phyloP scores from a whole-genome alignment of 768 basidiomycete genomes.

The Gloeophyllum trabeum region DNA sequence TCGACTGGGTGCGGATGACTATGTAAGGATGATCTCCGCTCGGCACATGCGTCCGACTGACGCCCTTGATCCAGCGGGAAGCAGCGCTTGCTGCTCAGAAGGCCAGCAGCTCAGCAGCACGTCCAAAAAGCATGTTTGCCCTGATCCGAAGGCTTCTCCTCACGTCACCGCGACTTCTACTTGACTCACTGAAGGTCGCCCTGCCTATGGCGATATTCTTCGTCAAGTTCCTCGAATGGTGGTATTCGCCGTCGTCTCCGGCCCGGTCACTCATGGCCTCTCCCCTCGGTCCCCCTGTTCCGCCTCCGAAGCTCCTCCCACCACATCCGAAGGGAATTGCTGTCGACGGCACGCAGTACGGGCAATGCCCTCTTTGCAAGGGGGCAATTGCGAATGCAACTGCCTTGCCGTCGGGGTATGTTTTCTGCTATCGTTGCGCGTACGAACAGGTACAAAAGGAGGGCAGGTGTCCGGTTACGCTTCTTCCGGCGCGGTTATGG shows the following conservation, averaged over 20 bases:
- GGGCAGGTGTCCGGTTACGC: conserved; percentile 80
- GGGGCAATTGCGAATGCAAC: conserved; percentile 74
- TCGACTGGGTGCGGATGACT: conserved; percentile 67
- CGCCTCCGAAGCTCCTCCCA: conserved; percentile 64
- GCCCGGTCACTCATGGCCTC: conserved; percentile 60
- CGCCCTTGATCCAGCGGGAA: background rate
- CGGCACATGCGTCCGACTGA: too few species aligned
- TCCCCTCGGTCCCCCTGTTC: conserved; percentile 54
- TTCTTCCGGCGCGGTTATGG: conserved; percentile 64
- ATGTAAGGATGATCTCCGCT: too few species aligned
- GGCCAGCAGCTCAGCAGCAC: background rate
- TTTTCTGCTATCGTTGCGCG: conserved; percentile 90
- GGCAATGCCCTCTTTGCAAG: conserved; percentile 78
- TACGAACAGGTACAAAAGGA: conserved; percentile 72
- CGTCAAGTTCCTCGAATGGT: conserved; percentile 97
- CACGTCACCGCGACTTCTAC: conserved; percentile 46
- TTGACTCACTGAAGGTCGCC: conserved; percentile 71
- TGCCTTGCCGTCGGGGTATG: conserved; percentile 85
- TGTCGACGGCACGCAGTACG: conserved; percentile 57
- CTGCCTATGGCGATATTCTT: conserved; percentile 89
- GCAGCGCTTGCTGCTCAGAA: background rate
- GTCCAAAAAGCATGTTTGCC: background rate
- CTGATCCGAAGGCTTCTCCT: conserved; percentile 16
- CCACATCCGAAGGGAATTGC: conserved; percentile 65
- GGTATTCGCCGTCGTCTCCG: conserved; percentile 92